Evolutionary conservation across 1,284 basidiomycete species (phyloP).

Genomic region (Tilletia horrida): DNA sequence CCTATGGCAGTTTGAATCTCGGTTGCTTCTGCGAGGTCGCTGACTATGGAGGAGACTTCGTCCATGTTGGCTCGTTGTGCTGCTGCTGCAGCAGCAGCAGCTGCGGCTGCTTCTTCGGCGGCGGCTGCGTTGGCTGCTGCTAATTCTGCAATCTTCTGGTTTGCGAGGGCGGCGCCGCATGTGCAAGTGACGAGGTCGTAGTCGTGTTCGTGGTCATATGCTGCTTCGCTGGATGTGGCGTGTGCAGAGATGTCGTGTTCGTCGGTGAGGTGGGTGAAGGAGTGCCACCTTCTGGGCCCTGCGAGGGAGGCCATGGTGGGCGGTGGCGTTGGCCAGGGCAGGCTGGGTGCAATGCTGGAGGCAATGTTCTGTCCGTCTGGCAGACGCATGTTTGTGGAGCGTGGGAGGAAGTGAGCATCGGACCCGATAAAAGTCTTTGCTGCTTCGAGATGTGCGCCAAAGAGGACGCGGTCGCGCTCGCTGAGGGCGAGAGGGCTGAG

Average conservation of each 20-base stretch:
- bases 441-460: slow-evolving; percentile 8
- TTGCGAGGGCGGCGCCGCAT: slow-evolving; percentile 5
- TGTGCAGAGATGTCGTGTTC: not conserved
- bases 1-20: not conserved
- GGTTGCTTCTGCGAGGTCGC: slow-evolving; percentile 3
- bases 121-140: not conserved
- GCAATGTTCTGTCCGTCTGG: slow-evolving; percentile 2
- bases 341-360: not conserved
- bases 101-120: not conserved
- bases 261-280: not conserved
- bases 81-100: not conserved
- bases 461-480: slow-evolving; percentile 16
- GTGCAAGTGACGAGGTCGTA: slow-evolving; percentile 2
- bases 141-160: slow-evolving; percentile 3
- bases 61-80: not conserved
- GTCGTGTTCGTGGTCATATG: not conserved
- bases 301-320: not conserved
- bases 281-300: not conserved
- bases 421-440: slow-evolving; percentile 13
- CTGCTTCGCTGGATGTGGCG: not conserved
- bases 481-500: not conserved
- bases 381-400: slow-evolving; percentile 12
- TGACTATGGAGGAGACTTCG: not conserved
- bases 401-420: slow-evolving; percentile 7
- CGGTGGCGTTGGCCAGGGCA: slow-evolving; percentile 11